phyloP scores from a whole-genome alignment of 495 filamentous ascomycete genomes.

The Apiosordaria backusii region DNA sequence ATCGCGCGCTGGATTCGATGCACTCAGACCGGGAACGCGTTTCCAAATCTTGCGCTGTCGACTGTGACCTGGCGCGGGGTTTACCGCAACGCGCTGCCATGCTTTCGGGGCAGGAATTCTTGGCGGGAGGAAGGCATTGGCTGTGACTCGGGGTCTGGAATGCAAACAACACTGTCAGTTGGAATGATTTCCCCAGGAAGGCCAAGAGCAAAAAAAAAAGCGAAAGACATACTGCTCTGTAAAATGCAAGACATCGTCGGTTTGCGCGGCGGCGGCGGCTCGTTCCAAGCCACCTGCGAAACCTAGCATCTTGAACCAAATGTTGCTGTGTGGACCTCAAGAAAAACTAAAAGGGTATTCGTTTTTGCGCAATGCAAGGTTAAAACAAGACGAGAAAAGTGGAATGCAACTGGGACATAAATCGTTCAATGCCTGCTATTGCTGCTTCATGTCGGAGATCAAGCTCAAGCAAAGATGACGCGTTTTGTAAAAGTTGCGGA shows the following conservation, averaged over 20 bases:
- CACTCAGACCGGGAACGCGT: conserved; percentile 24
- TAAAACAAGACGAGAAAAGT: background rate
- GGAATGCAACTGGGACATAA: background rate
- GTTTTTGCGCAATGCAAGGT: background rate
- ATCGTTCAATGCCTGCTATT: background rate
- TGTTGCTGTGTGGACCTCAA: background rate
- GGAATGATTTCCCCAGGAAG: background rate
- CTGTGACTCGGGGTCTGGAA: conserved; percentile 23
- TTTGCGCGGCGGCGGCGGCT: background rate
- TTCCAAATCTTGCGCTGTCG: conserved; percentile 35
- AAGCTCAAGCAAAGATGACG: conserved; percentile 3
- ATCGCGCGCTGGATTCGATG: background rate
- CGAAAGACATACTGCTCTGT: conserved; percentile 11
- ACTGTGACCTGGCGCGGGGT: conserved; percentile 11
- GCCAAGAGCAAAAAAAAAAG: background rate
- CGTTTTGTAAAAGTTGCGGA: background rate
- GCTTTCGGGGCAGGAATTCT: conserved; percentile 21
- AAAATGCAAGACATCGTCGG: background rate
- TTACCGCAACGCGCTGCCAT: conserved; percentile 34
- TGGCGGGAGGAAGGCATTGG: conserved; percentile 23
- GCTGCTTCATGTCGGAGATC: background rate
- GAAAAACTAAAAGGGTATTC: conserved; percentile 5
- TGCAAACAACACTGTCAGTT: background rate
- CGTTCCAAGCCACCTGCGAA: conserved; percentile 2
- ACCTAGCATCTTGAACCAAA: conserved; percentile 6